Base-by-base conservation (phyloP, 192 early-diverging fungal genomes). In the Coemansia sp. region DNA sequence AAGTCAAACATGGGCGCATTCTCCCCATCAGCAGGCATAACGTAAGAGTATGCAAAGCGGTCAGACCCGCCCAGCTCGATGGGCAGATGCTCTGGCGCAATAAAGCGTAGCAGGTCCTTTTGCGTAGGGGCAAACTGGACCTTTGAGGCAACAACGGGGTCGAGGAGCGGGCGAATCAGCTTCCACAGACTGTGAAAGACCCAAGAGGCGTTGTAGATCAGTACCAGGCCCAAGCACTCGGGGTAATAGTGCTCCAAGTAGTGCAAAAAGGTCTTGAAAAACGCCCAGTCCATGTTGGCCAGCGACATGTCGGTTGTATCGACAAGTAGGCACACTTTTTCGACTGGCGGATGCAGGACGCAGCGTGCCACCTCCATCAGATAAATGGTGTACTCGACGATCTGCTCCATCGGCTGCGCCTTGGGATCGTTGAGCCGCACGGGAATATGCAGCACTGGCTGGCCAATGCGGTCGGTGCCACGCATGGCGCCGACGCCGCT, bases 221-320 rank as follows among this genome's bases (percentile, higher is more conserved):
- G 80, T 36, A 87, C 86, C 7, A 83, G 68, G 34, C 92, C 95
- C 5, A 97, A 83, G 14, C 85, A 88, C 66, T 97, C 95, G 2
- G 94, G 94, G 67, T 95, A 97, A 74, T 93, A 94, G 42, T 87
- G 85, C 72, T 95, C 88, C 62, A 96, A 86, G 72, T 86, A 89
- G 50, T 81, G 78, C 34, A 93, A 64, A 21, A 95, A 84, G 34
- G 94, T 88, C 61, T 88, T 87, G 57, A 93, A 83, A 50, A 88
- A 87, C 7, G 81, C 77, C 62, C 84, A 88, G 72, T 94, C 91
- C 87, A 93, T 87, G 66, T 93, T 92, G 18, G 74, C 60, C 62
- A 94, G 54, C 10, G 86, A 76, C 60, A 94, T 91, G 8, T 85
- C 85, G n/a, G 83, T 87, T 56, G 93, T 72, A 69, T 95, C 90